Evolutionary conservation across 164 flowering plant species (phyloP), one percentile per base, ranked within the genome.

Genomic region (Platanus orientalis): DNA sequence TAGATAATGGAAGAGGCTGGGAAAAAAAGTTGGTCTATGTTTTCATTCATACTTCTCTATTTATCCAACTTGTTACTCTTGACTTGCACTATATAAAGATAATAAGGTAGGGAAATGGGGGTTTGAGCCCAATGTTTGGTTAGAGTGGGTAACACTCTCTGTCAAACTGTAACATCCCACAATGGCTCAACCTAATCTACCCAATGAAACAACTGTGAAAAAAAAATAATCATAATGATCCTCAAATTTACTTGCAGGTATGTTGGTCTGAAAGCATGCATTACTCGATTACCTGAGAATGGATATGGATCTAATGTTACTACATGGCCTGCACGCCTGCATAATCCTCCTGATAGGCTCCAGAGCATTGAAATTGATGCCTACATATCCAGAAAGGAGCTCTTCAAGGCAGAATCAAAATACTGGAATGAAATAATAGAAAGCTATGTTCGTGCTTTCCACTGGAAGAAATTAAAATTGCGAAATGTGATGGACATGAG

Each of bases 401-500:
- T 81, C 12, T 83, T 70, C 45, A 74, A 59, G 65, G 85, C 88
- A 13, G 85, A 81, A 68, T 67, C 79, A 34, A 73, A 61, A 49
- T 83, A 79, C 48, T 75, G 77, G 84, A 69, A 75, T 25, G 80
- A 79, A 12, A 74, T 78, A 26, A 67, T 79, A 16, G 69, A 49
- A 20, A 67, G 81, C 54, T 78, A 76, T 49, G 59, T 79, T 23
- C 63, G 58, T 42, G 73, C 61, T 52, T 79, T 62, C 61, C 82
- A 55, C 50, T 70, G 83, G 82, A 72, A 74, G 45, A 44, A 60
- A 25, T 5, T 69, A 48, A 61, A 70, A 42, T 21, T 78, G 12
- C 74, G 83, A 47, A 83, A 81, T 68, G 83, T 81, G 59, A 66
- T 81, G 82, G 88, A 83, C 73, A 83, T 83, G 88, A 76, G 70